phyloP scores from a whole-genome alignment of 106 monocot species.

The Dactylorhiza incarnata region DNA sequence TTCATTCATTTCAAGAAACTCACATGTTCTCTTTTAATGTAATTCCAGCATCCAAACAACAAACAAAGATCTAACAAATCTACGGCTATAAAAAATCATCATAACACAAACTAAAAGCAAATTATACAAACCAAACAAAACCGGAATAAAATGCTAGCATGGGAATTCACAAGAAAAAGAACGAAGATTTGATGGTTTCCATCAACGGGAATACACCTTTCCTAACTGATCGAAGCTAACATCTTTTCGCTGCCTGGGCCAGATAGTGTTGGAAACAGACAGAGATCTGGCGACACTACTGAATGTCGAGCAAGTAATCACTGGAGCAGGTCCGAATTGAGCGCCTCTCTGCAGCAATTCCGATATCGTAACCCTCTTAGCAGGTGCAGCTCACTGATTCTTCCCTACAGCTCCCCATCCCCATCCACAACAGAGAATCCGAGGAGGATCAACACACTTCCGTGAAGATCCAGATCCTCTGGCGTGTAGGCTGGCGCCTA shows the following conservation, averaged over 20 bases:
- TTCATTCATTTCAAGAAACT: background rate
- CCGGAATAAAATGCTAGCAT: background rate
- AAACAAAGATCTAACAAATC: background rate
- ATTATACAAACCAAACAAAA: background rate
- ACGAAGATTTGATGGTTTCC: background rate
- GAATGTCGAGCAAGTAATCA: constrained; percentile 3
- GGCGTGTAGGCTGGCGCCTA: background rate
- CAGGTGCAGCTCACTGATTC: background rate
- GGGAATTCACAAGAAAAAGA: background rate
- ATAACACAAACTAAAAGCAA: constrained; percentile 1
- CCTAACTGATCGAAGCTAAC: constrained; percentile 74
- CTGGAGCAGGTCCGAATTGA: constrained; percentile 22
- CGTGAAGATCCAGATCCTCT: background rate
- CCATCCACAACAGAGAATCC: background rate
- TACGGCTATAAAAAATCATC: background rate
- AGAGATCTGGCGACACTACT: constrained; percentile 11
- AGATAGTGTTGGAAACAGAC: constrained; percentile 33
- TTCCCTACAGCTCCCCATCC: constrained; percentile 16
- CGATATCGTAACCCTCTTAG: constrained; percentile 24
- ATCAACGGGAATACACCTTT: constrained; percentile 39
- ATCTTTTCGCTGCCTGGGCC: constrained; percentile 61
- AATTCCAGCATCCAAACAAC: background rate
- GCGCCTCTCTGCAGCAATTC: constrained; percentile 22
- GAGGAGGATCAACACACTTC: background rate
- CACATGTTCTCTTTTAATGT: background rate